A percentile compares a stretch with the other conserved stretches of the same genome.
Conservation (phyloP, 768 basidiomycete genomes). For the Tulasnella sp. region DNA sequence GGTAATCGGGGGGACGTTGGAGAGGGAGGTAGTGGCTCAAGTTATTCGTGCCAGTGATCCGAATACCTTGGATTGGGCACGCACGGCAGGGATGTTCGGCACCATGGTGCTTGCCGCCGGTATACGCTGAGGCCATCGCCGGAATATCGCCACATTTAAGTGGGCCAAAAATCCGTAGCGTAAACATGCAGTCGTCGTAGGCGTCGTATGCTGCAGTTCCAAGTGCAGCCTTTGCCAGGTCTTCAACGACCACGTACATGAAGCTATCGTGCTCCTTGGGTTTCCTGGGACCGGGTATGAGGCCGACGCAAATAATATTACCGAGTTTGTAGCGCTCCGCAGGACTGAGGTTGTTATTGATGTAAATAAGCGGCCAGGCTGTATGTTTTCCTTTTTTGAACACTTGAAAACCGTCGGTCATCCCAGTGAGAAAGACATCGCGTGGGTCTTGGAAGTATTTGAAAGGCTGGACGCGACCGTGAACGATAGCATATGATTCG, state of each 20-base stretch:
- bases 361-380: conserved; percentile 49
- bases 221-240: conserved; percentile 44
- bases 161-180: conserved; percentile 43
- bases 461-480: neutral
- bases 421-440: neutral
- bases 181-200: conserved; percentile 39
- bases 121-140: conserved; percentile 44
- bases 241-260: conserved; percentile 45
- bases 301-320: conserved; percentile 48
- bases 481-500: neutral
- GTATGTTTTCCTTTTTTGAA: conserved; percentile 46
- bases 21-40: conserved; percentile 41
- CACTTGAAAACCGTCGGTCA: conserved; percentile 49
- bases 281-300: conserved; percentile 54
- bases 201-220: conserved; percentile 47
- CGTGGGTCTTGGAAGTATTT: neutral
- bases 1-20: conserved; percentile 25
- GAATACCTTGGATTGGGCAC: conserved; percentile 46
- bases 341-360: conserved; percentile 52
- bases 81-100: conserved; percentile 46
- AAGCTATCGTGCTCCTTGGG: conserved; percentile 51
- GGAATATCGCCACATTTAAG: conserved; percentile 45
- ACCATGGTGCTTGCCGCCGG: conserved; percentile 52
- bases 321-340: conserved; percentile 44
- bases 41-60: neutral